Conservation (phyloP, 768 basidiomycete genomes). For the Clathrus columnatus region DNA sequence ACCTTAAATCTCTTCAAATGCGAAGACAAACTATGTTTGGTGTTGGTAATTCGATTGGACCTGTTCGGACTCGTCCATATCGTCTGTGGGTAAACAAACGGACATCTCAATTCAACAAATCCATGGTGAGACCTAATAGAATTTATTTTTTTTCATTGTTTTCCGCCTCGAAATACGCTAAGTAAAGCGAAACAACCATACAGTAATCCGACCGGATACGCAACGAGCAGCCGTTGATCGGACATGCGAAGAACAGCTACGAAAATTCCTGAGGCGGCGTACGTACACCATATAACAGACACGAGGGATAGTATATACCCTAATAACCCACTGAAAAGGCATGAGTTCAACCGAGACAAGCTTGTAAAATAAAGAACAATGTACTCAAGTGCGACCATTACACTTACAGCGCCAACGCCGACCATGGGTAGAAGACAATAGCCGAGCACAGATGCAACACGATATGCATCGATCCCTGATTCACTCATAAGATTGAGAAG, state of each 20-base stretch:
- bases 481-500: conserved; percentile 97
- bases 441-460: conserved; percentile 89
- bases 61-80: too few relatives aligned
- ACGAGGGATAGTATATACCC: conserved; percentile 78
- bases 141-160: not conserved
- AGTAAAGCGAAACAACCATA: conserved; percentile 93
- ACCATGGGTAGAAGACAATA: conserved; percentile 98
- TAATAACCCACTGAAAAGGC: conserved; percentile 52
- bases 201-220: conserved; percentile 89
- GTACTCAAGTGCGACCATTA: conserved; percentile 81
- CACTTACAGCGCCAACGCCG: conserved; percentile 81
- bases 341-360: conserved; percentile 11
- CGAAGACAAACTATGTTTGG: too few relatives aligned
- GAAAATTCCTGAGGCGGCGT: conserved; percentile 92
- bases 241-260: conserved; percentile 93
- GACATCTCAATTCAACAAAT: too few relatives aligned
- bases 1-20: too few relatives aligned
- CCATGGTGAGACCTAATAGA: too few relatives aligned
- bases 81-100: too few relatives aligned
- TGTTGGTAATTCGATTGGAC: too few relatives aligned
- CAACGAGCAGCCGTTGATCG: conserved; percentile 88
- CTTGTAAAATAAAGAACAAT: conserved; percentile 25
- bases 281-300: conserved; percentile 94
- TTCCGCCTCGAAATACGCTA: conserved; percentile 72
- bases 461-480: conserved; percentile 89